Conservation (phyloP, 108 stramenopile genomes). For the Pseudonitzschia pungens region DNA sequence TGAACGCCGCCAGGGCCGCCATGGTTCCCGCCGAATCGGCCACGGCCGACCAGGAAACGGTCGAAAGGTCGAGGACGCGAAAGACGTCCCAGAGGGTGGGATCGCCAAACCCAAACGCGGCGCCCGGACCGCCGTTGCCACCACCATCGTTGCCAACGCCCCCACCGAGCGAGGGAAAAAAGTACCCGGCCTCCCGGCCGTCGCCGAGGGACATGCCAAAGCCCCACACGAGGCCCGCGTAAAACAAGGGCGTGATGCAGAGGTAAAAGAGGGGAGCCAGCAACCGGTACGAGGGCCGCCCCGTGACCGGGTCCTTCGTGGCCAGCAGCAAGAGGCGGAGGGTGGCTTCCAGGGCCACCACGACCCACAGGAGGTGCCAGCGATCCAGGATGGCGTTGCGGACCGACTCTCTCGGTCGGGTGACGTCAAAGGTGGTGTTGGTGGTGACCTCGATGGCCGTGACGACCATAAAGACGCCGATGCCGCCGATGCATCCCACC, state of each 20-base stretch:
- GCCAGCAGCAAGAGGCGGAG: slow-evolving; percentile 49
- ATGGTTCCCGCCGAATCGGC: slow-evolving; percentile 57
- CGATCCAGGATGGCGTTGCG: slow-evolving; percentile 22
- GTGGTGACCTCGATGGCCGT: slow-evolving; percentile 76
- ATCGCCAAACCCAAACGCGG: too few relatives aligned
- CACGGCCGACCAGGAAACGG: slow-evolving; percentile 65
- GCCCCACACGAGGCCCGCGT: slow-evolving; percentile 29
- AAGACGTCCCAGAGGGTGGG: slow-evolving; percentile 43
- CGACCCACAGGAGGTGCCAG: slow-evolving; percentile 44
- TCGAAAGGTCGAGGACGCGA: slow-evolving; percentile 37
- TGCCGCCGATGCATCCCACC: slow-evolving; percentile 84
- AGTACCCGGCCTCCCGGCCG: slow-evolving; percentile 49
- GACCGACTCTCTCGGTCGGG: slow-evolving; percentile 11
- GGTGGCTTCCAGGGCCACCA: slow-evolving; percentile 52
- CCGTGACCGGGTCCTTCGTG: slow-evolving; percentile 33
- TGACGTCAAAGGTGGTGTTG: slow-evolving; percentile 40
- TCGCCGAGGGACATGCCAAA: slow-evolving; percentile 27
- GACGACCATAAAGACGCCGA: slow-evolving; percentile 68
- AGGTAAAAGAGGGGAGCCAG: slow-evolving; percentile 72
- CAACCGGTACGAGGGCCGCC: slow-evolving; percentile 50
- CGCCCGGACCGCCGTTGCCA: too few relatives aligned
- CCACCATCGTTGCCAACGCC: neutral
- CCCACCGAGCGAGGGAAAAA: slow-evolving; percentile 57
- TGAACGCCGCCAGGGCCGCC: slow-evolving; percentile 65
- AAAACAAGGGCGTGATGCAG: slow-evolving; percentile 69